Percentiles rank a stretch among this genome's conserved stretches.
phyloP scores from a whole-genome alignment of 2,329 filamentous ascomycete species.

The Fusarium drepaniforme region DNA sequence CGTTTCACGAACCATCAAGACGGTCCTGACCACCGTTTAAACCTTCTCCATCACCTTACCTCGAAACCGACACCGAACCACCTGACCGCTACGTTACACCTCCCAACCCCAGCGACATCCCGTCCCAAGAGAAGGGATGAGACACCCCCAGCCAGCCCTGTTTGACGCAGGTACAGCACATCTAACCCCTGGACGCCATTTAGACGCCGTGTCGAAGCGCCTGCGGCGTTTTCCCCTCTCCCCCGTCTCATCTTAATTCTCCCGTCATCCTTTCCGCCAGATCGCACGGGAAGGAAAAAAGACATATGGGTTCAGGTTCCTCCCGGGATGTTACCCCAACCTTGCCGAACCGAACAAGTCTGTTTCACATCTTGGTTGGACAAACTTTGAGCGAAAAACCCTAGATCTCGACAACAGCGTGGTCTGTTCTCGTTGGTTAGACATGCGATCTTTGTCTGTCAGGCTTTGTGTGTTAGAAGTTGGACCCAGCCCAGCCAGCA shows the following conservation, averaged over 20 bases:
- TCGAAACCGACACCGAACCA: slow-evolving; percentile 12
- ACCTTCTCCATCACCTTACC: not conserved
- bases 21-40: slow-evolving; percentile 14
- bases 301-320: slow-evolving; percentile 4
- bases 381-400: not conserved
- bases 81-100: not conserved
- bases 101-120: not conserved
- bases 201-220: slow-evolving; percentile 22
- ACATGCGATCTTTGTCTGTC: not conserved
- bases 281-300: slow-evolving; percentile 2
- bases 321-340: slow-evolving; percentile 15
- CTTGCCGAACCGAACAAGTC: slow-evolving; percentile 6
- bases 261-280: slow-evolving; percentile 2
- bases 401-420: not conserved
- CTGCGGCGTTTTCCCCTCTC: slow-evolving; percentile 14
- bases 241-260: slow-evolving; percentile 24
- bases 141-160: slow-evolving; percentile 14
- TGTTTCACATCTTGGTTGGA: slow-evolving; percentile 12
- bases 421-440: slow-evolving; percentile 1
- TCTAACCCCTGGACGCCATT: not conserved
- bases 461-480: not conserved
- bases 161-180: slow-evolving; percentile 24
- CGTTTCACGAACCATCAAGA: not conserved
- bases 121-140: slow-evolving; percentile 16
- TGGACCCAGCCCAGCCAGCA: not conserved